Evolutionary conservation across 257 asterid genomes (phyloP).

Genomic region (Penstemon barbatus): DNA sequence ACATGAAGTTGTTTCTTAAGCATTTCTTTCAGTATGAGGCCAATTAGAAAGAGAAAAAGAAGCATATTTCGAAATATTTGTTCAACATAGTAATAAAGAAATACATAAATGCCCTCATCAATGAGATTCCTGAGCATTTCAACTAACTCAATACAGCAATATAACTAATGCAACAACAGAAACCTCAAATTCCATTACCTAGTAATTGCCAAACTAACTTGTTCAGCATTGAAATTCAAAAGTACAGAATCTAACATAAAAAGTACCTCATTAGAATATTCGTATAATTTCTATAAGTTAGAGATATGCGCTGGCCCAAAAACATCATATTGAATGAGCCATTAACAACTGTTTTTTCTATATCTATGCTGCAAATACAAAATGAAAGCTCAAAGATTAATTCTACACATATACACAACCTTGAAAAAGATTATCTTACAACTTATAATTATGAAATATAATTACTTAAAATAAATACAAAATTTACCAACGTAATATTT

Average conservation of each 20-base stretch:
- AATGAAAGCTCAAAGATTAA: slow-evolving; percentile 17
- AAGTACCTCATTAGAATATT: slow-evolving; percentile 83
- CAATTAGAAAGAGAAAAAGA: not conserved
- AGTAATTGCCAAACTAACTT: no score
- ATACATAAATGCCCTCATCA: not conserved
- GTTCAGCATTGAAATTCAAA: slow-evolving; percentile 9
- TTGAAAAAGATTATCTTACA: not conserved
- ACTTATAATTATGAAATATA: not conserved
- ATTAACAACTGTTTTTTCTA: slow-evolving; percentile 78
- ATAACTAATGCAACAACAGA: slow-evolving; percentile 4
- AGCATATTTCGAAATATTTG: slow-evolving; percentile 10
- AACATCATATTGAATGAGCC: slow-evolving; percentile 90
- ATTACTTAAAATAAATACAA: not conserved
- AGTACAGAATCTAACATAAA: not conserved
- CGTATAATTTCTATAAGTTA: slow-evolving; percentile 76
- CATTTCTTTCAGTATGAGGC: slow-evolving; percentile 12
- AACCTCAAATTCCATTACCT: not conserved
- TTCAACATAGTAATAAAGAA: no score
- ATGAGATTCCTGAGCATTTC: slow-evolving; percentile 12
- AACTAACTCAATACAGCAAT: not conserved
- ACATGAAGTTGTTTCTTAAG: slow-evolving; percentile 21
- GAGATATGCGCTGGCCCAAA: slow-evolving; percentile 75
- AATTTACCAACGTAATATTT: slow-evolving; percentile 55
- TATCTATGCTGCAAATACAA: slow-evolving; percentile 72
- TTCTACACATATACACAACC: not conserved